Percentiles rank a stretch among this genome's conserved stretches.
These are phyloP conservation scores for Xylariaceae sp. DNA, from an alignment of 2,329 filamentous ascomycete species.

Conservation along the genomic window DNA sequence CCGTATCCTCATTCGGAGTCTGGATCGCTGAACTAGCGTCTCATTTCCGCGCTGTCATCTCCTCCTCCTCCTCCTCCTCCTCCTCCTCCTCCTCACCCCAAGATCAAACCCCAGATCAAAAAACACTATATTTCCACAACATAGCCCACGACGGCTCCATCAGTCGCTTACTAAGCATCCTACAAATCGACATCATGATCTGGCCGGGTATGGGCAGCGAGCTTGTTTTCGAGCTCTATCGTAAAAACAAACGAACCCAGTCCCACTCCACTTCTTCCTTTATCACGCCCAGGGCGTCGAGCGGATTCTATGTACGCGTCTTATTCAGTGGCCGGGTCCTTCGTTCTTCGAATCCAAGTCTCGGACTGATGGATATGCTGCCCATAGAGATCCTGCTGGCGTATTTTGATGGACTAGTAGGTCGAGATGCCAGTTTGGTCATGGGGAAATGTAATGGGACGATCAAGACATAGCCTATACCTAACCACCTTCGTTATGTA, in stretches of 20 bases:
- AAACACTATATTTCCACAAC: conserved; percentile 61
- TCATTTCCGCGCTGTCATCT: conserved; percentile 53
- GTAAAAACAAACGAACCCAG: conserved; percentile 6
- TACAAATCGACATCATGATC: conserved; percentile 71
- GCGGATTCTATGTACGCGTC: conserved; percentile 54
- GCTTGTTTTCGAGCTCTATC: conserved; percentile 69
- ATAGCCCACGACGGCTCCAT: conserved; percentile 75
- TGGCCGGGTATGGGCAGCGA: conserved; percentile 82
- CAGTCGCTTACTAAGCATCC: conserved; percentile 58
- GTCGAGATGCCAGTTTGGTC: conserved; percentile 42
- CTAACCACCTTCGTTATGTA: background rate
- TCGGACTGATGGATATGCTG: conserved; percentile 68
- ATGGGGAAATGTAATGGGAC: conserved; percentile 32
- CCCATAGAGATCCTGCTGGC: conserved; percentile 56
- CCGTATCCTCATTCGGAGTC: conserved; percentile 59
- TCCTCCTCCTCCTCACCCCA: too few species aligned
- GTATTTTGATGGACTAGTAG: conserved; percentile 69
- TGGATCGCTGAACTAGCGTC: conserved; percentile 66
- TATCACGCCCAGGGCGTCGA: background rate
- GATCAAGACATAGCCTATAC: conserved; percentile 1
- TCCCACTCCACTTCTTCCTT: background rate
- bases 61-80: background rate
- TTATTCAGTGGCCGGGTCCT: conserved; percentile 65
- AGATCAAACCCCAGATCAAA: conserved; percentile 13
- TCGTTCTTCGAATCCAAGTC: conserved; percentile 58